These are phyloP conservation scores for Peterozyma xylosa DNA, from an alignment of 805 yeast species.

Conservation along the genomic window DNA sequence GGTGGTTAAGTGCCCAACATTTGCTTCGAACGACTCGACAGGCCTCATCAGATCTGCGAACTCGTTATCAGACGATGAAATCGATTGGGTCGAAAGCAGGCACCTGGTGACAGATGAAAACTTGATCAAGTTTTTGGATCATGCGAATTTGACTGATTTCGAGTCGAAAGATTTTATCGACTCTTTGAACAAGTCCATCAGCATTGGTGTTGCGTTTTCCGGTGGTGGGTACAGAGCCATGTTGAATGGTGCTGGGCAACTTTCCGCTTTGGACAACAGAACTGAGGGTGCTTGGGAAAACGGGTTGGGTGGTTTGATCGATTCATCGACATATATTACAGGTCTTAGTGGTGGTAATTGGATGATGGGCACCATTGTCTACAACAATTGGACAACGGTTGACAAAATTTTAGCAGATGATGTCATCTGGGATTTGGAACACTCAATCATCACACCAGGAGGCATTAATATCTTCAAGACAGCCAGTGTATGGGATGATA, in stretches of 20 bases:
- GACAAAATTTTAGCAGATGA: slow-evolving; percentile 45
- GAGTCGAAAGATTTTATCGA: slow-evolving; percentile 35
- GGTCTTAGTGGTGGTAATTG: slow-evolving; percentile 86
- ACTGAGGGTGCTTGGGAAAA: slow-evolving; percentile 41
- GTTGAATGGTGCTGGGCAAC: slow-evolving; percentile 77
- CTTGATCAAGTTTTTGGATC: slow-evolving; percentile 36
- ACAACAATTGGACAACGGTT: slow-evolving; percentile 68
- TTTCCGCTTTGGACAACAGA: slow-evolving; percentile 73
- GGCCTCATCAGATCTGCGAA: slow-evolving; percentile 40
- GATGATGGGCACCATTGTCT: slow-evolving; percentile 62
- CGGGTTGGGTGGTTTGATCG: slow-evolving; percentile 70
- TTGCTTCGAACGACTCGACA: neutral
- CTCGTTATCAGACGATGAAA: slow-evolving; percentile 37
- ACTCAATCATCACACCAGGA: slow-evolving; percentile 54
- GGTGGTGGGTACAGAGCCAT: slow-evolving; percentile 94
- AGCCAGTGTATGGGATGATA: slow-evolving; percentile 43
- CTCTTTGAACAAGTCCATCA: slow-evolving; percentile 30
- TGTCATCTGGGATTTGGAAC: slow-evolving; percentile 62
- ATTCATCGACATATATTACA: slow-evolving; percentile 60
- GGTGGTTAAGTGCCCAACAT: slow-evolving; percentile 43
- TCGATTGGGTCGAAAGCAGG: slow-evolving; percentile 43
- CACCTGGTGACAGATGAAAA: slow-evolving; percentile 36
- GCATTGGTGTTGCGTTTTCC: slow-evolving; percentile 55
- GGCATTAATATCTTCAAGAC: slow-evolving; percentile 52
- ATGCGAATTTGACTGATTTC: slow-evolving; percentile 39